These are phyloP conservation scores for Platanus orientalis DNA, from an alignment of 164 flowering plant genomes.

Conservation along the genomic window DNA sequence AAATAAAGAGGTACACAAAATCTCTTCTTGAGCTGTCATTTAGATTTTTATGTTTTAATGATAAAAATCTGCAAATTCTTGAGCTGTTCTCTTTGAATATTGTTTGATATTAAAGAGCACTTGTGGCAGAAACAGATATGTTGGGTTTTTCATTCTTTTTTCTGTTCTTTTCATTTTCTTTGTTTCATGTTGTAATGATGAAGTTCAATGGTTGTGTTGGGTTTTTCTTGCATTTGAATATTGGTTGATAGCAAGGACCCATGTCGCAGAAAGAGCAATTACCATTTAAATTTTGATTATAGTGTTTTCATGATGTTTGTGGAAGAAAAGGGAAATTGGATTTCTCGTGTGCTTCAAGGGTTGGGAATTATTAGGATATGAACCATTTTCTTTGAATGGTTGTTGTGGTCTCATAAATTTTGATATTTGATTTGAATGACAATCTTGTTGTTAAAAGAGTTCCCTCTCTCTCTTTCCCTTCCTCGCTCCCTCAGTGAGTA, in stretches of 20 bases:
- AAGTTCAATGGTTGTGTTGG: background rate
- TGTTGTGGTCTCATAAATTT: background rate
- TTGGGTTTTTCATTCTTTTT: constrained; percentile 2
- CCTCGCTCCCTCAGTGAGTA: too few relatives aligned
- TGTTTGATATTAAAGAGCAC: background rate
- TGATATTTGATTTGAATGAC: background rate
- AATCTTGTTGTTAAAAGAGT: background rate
- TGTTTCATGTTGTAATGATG: background rate
- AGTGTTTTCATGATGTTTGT: too few relatives aligned
- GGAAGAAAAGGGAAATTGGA: background rate
- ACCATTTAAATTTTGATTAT: background rate
- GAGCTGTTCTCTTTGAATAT: constrained; percentile 1
- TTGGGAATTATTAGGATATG: too few relatives aligned
- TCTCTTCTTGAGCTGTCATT: too few relatives aligned
- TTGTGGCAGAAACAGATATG: background rate
- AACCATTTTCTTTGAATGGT: too few relatives aligned
- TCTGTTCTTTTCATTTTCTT: background rate
- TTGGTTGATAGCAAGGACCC: background rate
- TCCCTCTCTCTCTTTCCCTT: background rate
- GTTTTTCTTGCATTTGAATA: background rate
- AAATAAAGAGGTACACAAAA: constrained; percentile 39
- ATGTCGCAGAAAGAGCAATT: background rate
- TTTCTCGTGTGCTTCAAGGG: background rate
- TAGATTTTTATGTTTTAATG: background rate
- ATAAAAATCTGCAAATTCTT: background rate